phyloP scores from a whole-genome alignment of 495 filamentous ascomycete genomes.

The Podospora pseudocomata region DNA sequence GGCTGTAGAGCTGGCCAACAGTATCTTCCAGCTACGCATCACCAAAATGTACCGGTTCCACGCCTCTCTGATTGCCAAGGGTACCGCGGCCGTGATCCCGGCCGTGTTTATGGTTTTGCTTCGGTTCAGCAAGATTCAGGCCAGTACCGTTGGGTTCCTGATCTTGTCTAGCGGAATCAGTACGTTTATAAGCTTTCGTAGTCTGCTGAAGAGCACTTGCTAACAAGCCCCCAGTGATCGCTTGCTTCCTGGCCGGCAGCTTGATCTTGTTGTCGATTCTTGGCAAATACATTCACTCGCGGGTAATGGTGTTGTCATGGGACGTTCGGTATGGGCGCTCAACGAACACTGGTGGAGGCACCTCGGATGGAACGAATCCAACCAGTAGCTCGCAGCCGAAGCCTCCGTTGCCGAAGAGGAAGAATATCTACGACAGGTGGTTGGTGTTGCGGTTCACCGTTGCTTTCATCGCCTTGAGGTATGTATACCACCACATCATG shows the following conservation, averaged over 20 bases:
- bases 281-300: conserved; percentile 45
- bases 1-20: conserved; percentile 39
- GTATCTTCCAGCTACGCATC: conserved; percentile 34
- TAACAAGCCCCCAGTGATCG: conserved; percentile 34
- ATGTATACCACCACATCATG: background rate
- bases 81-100: conserved; percentile 35
- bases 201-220: background rate
- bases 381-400: background rate
- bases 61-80: conserved; percentile 36
- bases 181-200: conserved; percentile 22
- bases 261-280: conserved; percentile 42
- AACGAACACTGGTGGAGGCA: conserved; percentile 17
- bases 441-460: conserved; percentile 45
- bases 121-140: conserved; percentile 28
- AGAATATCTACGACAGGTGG: conserved; percentile 47
- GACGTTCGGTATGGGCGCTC: conserved; percentile 34
- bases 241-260: conserved; percentile 38
- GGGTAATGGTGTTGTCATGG: conserved; percentile 37
- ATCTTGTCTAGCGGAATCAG: conserved; percentile 41
- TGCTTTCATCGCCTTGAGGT: conserved; percentile 40
- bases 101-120: conserved; percentile 37
- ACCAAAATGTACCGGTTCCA: conserved; percentile 24
- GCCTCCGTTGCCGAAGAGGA: background rate
- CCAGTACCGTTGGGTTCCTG: conserved; percentile 34
- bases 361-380: background rate